These are phyloP conservation scores for Cordyceps cicadae DNA, from an alignment of 2,329 filamentous ascomycete genomes.

Conservation along the genomic window DNA sequence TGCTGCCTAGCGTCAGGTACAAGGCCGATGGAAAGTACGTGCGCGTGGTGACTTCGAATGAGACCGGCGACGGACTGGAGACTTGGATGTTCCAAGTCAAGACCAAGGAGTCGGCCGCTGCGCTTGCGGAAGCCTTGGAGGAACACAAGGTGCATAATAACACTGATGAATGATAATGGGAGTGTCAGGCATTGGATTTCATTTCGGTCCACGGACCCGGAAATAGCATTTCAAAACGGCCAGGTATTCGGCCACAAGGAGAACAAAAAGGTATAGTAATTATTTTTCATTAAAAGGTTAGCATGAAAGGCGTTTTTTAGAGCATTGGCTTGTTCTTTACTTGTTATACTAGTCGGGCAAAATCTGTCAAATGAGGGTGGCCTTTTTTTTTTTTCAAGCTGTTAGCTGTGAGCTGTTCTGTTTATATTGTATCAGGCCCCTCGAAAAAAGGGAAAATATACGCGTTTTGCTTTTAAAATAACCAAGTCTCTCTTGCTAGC, in stretches of 20 bases:
- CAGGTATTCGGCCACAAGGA: conserved; percentile 5
- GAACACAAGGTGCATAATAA: conserved; percentile 50
- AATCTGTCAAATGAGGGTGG: conserved; percentile 4
- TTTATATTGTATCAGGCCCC: conserved; percentile 5
- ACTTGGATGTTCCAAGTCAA: conserved; percentile 67
- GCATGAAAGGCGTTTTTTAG: conserved; percentile 12
- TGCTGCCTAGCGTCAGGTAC: conserved; percentile 57
- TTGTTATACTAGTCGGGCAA: conserved; percentile 9
- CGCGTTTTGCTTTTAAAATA: background rate
- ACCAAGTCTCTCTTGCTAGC: background rate
- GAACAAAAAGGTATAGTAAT: conserved; percentile 13
- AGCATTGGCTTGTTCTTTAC: conserved; percentile 5
- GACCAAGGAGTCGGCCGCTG: conserved; percentile 48
- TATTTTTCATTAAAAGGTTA: conserved; percentile 3
- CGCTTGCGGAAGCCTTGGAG: conserved; percentile 44
- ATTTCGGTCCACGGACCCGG: conserved; percentile 8
- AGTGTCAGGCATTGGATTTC: background rate
- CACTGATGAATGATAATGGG: conserved; percentile 29
- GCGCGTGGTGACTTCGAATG: conserved; percentile 48
- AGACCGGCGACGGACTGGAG: conserved; percentile 52
- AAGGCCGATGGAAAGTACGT: conserved; percentile 53
- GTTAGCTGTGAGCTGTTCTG: background rate
- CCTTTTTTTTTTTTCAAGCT: background rate
- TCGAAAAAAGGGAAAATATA: background rate
- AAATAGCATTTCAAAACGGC: conserved; percentile 11